These are phyloP conservation scores for Platanthera zijinensis DNA, from an alignment of 106 monocot species.

Conservation along the genomic window DNA sequence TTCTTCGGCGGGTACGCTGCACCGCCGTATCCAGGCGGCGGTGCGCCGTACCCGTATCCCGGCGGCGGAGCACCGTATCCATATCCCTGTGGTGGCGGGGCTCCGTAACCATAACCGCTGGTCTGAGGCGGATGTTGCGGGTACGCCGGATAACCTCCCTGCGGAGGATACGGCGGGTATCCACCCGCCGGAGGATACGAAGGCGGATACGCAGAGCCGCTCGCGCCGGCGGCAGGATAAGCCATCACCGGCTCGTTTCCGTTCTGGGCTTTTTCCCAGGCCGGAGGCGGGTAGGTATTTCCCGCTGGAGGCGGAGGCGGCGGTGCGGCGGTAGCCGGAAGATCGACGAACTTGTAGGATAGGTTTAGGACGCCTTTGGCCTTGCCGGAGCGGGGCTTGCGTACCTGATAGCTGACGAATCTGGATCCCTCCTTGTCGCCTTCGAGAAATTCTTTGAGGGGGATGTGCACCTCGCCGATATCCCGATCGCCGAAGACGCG, in stretches of 20 bases:
- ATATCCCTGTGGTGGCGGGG: constrained; percentile 9
- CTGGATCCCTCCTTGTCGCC: neutral
- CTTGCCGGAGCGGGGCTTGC: constrained; percentile 39
- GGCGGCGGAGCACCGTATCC: constrained; percentile 7
- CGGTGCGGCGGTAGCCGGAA: neutral
- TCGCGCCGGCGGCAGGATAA: constrained; percentile 11
- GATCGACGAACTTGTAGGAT: constrained; percentile 38
- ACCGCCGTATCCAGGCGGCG: neutral
- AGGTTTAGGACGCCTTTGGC: constrained; percentile 59
- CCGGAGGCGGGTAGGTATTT: neutral
- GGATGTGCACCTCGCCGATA: constrained; percentile 57
- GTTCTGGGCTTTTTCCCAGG: neutral
- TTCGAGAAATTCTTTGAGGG: constrained; percentile 36
- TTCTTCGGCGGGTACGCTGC: constrained; percentile 5
- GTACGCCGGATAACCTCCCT: neutral
- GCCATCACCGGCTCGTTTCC: neutral
- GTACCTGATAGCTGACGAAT: constrained; percentile 61
- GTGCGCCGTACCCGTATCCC: neutral
- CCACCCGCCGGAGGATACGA: neutral
- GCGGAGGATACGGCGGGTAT: constrained; percentile 16
- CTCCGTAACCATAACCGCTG: constrained; percentile 12
- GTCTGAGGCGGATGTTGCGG: neutral
- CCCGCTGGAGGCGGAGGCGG: neutral
- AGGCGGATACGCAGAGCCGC: neutral
- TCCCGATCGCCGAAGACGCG: constrained; percentile 51